Conservation (phyloP, 2,329 filamentous ascomycete species). For the Aspergillus sp. region DNA sequence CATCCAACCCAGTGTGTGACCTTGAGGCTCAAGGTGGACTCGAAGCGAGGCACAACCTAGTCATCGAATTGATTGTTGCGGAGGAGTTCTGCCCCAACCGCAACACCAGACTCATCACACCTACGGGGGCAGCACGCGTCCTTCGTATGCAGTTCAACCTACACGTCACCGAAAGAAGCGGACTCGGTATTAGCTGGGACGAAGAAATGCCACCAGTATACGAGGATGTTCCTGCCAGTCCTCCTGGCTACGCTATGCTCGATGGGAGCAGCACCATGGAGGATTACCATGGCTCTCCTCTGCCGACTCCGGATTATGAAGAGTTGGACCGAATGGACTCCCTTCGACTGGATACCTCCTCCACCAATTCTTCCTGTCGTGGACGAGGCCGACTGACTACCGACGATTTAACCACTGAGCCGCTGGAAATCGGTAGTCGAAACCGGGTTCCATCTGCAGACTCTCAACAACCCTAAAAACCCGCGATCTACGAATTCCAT, state of each 20-base stretch:
- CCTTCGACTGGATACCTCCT: conserved; percentile 32
- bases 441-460: conserved; percentile 17
- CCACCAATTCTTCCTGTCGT: conserved; percentile 29
- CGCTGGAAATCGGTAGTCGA: conserved; percentile 7
- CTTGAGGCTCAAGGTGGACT: conserved; percentile 72
- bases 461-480: conserved; percentile 10
- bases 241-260: conserved; percentile 64
- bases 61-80: conserved; percentile 90
- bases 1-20: conserved; percentile 71
- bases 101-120: conserved; percentile 71
- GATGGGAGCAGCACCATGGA: conserved; percentile 45
- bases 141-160: conserved; percentile 89
- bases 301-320: conserved; percentile 43
- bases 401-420: conserved; percentile 30
- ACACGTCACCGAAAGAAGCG: conserved; percentile 76
- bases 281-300: conserved; percentile 47
- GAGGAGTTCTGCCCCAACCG: conserved; percentile 77
- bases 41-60: conserved; percentile 77
- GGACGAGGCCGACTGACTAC: conserved; percentile 31
- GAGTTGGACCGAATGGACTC: conserved; percentile 48
- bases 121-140: conserved; percentile 86
- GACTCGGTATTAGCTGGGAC: conserved; percentile 93
- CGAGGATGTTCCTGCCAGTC: conserved; percentile 84
- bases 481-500: not conserved
- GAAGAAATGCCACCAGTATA: conserved; percentile 94